Base-by-base conservation (phyloP, 2,329 filamentous ascomycete species). In the Fusarium marasasianum region DNA sequence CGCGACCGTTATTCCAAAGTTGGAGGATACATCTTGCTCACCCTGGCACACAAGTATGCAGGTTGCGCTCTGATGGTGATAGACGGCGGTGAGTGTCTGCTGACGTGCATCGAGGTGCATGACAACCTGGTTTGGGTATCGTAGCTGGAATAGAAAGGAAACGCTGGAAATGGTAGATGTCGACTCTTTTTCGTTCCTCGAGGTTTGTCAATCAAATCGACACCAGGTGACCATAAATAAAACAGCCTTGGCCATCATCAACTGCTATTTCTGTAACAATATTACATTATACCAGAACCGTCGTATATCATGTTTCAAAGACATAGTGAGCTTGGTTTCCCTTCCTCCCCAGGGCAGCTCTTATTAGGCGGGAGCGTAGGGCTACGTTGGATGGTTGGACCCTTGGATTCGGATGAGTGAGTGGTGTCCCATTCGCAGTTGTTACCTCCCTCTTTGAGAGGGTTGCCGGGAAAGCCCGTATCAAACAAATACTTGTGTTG, bases 51-150 rank as follows among this genome's bases (percentile, higher is more conserved):
- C 37, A 55, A 20, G 13, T 8, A 72, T 50, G 58, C 54, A 73
- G 60, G 48, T 48, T 74, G 45, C 38, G 29, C 51, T 62, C 43
- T 48, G 50, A 59, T 55, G 37, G 63, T 41, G 54, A 53, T 54
- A 61, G 54, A 74, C 71, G 56, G 72, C 72, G 72, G 72, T 72
- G 72, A 73, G 64, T 62, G 51, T 69, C 63, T 72, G 72, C 72
- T 74, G 71, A 75, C 56, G 44, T 74, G 72, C 72, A 43, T 68
- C 47, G 38, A 61, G 47, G 63, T 63, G 58, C 55, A 72, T 72
- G 43, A 41, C 48, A 58, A 53, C 63, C 66, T 65, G 50, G 60
- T 29, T 55, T 59, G 10, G 10, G 26, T 33, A 47, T 40, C 33
- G 20, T n/a, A 37, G 48, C 20, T 38, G 35, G 35, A 41, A 29